Percentiles rank a stretch among this genome's conserved stretches.
Evolutionary conservation across 108 stramenopile species (phyloP).

Genomic region (Pseudonitzschia multiseries): DNA sequence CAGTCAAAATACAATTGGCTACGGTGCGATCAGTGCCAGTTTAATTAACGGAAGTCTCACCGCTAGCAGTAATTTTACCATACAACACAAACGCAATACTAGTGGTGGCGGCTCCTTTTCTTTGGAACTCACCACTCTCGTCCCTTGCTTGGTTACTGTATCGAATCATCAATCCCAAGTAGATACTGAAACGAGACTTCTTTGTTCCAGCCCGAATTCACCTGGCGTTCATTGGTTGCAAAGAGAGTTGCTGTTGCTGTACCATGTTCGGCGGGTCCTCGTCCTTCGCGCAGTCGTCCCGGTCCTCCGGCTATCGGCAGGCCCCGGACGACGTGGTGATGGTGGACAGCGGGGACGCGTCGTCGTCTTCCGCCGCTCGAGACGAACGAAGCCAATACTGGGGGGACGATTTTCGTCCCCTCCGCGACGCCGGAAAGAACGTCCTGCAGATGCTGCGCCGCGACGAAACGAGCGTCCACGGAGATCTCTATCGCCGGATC

Average conservation of each 20-base stretch:
- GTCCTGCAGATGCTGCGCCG: constrained; percentile 65
- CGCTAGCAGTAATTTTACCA: too few species aligned
- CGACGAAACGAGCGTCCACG: constrained; percentile 74
- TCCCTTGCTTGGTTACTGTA: too few species aligned
- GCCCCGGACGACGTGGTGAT: neutral
- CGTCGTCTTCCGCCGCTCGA: neutral
- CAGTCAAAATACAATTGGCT: neutral
- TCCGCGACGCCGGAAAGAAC: constrained; percentile 57
- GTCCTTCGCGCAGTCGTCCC: neutral
- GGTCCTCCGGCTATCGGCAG: neutral
- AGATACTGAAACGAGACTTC: too few species aligned
- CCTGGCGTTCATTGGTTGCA: neutral
- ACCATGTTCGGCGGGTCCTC: constrained; percentile 12
- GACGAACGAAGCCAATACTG: constrained; percentile 43
- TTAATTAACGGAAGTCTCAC: too few species aligned
- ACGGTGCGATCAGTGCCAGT: too few species aligned
- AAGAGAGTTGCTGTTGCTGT: neutral
- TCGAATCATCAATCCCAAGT: too few species aligned
- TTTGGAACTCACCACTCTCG: too few species aligned
- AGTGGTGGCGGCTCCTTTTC: too few species aligned
- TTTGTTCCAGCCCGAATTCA: neutral
- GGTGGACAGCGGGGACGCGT: neutral
- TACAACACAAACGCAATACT: too few species aligned
- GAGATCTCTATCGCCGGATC: constrained; percentile 79
- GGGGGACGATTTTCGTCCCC: constrained; percentile 74